A percentile compares a stretch with the other conserved stretches of the same genome.
Conservation (phyloP, 345 rosid species). For the Gynandropsis gynandra region DNA sequence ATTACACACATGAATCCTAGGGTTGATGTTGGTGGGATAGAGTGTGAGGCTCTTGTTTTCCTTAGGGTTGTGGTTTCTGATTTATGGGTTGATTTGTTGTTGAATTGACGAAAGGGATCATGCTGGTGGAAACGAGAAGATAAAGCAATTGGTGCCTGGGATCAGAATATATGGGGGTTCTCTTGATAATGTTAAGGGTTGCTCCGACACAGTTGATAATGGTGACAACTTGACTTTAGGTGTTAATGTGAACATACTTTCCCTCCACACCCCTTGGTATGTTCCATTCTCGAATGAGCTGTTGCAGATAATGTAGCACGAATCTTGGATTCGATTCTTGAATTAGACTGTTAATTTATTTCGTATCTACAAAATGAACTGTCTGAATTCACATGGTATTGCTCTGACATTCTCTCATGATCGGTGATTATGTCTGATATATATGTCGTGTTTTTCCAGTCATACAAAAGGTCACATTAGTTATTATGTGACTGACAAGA, state of each 20-base stretch:
- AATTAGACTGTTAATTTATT: too few relatives aligned
- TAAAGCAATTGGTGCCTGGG: slow-evolving; percentile 64
- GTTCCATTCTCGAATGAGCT: background rate
- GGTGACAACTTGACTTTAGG: slow-evolving; percentile 66
- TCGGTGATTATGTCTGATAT: slow-evolving; percentile 6
- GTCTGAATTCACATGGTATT: background rate
- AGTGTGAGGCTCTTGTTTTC: background rate
- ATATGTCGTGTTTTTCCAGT: slow-evolving; percentile 30
- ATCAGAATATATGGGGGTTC: slow-evolving; percentile 85
- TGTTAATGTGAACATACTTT: slow-evolving; percentile 41
- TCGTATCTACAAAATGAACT: too few relatives aligned
- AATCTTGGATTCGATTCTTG: background rate
- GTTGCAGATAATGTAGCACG: background rate
- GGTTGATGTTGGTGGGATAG: background rate
- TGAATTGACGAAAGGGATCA: slow-evolving; percentile 56
- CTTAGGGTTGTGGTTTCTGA: background rate
- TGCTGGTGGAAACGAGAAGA: slow-evolving; percentile 84
- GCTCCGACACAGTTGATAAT: slow-evolving; percentile 60
- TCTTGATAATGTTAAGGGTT: slow-evolving; percentile 68
- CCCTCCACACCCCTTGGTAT: slow-evolving; percentile 90
- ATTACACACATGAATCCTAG: background rate
- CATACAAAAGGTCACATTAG: slow-evolving; percentile 92
- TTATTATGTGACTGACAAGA: slow-evolving; percentile 60
- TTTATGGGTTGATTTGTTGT: background rate
- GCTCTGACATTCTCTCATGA: background rate